A percentile compares a stretch with the other conserved stretches of the same genome.
These are phyloP conservation scores for Fusarium sp. DNA, from an alignment of 2,329 filamentous ascomycete species.

Conservation along the genomic window DNA sequence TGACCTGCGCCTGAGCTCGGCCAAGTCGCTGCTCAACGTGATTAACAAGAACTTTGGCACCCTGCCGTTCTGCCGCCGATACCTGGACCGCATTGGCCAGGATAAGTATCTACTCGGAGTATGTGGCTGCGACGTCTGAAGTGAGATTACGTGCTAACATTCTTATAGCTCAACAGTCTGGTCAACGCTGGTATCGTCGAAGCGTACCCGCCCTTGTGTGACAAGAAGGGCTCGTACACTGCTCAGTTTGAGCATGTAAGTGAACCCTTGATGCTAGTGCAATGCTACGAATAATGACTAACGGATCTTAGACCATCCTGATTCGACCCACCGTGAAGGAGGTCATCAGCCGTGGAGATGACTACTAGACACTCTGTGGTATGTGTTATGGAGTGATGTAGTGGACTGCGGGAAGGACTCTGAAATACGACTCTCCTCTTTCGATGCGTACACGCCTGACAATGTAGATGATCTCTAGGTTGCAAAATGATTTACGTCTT, in stretches of 20 bases:
- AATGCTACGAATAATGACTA: conserved; percentile 19
- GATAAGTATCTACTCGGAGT: conserved; percentile 95
- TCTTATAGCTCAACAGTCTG: conserved; percentile 81
- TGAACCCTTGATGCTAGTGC: conserved; percentile 42
- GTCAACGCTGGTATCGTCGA: conserved; percentile 89
- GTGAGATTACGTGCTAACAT: conserved; percentile 14
- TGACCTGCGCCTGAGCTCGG: conserved; percentile 82
- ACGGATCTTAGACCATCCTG: conserved; percentile 74
- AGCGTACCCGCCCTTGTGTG: conserved; percentile 88
- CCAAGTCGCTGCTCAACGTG: conserved; percentile 86
- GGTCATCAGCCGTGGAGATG: conserved; percentile 87
- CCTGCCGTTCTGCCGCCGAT: conserved; percentile 89
- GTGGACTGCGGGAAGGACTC: conserved; percentile 44
- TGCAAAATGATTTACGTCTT: conserved; percentile 23
- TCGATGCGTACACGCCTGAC: conserved; percentile 27
- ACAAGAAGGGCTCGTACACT: conserved; percentile 95
- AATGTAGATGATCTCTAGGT: conserved; percentile 6
- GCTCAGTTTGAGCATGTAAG: conserved; percentile 95
- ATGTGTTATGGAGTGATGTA: conserved; percentile 7
- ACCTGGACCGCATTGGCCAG: conserved; percentile 92
- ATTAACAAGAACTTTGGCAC: conserved; percentile 98
- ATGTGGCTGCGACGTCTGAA: conserved; percentile 53
- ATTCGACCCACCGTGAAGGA: conserved; percentile 87
- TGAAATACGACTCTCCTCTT: conserved; percentile 51
- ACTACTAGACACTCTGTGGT: conserved; percentile 71